These are phyloP conservation scores for Nitzschia inconspicua DNA, from an alignment of 108 stramenopile species.

Conservation along the genomic window DNA sequence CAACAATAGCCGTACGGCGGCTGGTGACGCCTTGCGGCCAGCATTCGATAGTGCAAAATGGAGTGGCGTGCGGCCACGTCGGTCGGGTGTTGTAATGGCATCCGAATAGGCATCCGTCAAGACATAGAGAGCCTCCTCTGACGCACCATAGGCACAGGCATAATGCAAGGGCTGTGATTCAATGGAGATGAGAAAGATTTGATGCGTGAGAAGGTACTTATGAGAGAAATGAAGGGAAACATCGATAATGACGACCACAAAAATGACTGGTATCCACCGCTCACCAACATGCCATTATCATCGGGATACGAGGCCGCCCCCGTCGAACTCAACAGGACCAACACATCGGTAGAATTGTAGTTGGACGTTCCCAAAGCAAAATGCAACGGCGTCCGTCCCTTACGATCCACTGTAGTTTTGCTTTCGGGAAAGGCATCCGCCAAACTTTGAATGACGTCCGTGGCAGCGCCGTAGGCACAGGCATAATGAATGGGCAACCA, in stretches of 20 bases:
- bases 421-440: conserved; percentile 62
- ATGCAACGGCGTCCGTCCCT: conserved; percentile 70
- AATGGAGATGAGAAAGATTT: neutral
- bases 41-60: conserved; percentile 80
- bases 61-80: conserved; percentile 57
- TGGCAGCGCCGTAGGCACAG: conserved; percentile 60
- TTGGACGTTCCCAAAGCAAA: conserved; percentile 53
- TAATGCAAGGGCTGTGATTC: conserved; percentile 62
- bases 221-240: neutral
- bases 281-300: conserved; percentile 80
- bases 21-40: conserved; percentile 56
- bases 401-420: conserved; percentile 55
- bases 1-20: conserved; percentile 57
- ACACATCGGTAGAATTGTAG: conserved; percentile 35
- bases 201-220: neutral
- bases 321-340: conserved; percentile 44
- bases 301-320: conserved; percentile 61
- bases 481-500: conserved; percentile 85
- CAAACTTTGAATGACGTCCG: conserved; percentile 45
- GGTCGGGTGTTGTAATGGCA: conserved; percentile 52
- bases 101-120: conserved; percentile 53
- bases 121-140: conserved; percentile 59
- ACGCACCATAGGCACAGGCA: conserved; percentile 83
- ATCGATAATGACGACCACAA: too few species aligned
- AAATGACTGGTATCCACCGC: conserved; percentile 13